Evolutionary conservation across 2,329 filamentous ascomycete genomes (phyloP).

Genomic region (Fusarium sp.): DNA sequence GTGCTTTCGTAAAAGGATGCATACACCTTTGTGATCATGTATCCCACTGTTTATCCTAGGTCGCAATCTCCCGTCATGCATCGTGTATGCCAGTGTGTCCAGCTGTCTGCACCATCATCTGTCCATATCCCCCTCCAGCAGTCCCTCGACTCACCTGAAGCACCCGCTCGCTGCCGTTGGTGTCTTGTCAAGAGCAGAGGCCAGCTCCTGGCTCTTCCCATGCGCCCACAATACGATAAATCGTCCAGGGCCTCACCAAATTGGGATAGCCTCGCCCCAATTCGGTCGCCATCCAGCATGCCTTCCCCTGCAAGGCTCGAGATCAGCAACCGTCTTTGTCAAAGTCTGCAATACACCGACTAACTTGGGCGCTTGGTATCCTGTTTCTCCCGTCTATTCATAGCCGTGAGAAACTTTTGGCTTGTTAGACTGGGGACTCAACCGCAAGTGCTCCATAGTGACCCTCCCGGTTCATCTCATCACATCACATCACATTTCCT

Average conservation of each 20-base stretch:
- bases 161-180: conserved; percentile 31
- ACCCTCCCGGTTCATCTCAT: conserved; percentile 16
- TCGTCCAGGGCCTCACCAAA: conserved; percentile 33
- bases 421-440: background rate
- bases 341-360: background rate
- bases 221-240: conserved; percentile 26
- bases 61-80: background rate
- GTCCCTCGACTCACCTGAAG: conserved; percentile 41
- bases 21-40: background rate
- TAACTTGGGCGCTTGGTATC: conserved; percentile 10
- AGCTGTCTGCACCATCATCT: conserved; percentile 5
- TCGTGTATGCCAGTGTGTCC: conserved; percentile 6
- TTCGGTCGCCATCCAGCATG: conserved; percentile 31
- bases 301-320: conserved; percentile 26
- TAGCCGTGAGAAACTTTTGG: conserved; percentile 17
- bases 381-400: conserved; percentile 32
- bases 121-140: background rate
- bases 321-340: conserved; percentile 29
- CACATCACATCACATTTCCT: conserved; percentile 8
- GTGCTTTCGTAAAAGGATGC: conserved; percentile 2
- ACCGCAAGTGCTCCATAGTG: conserved; percentile 8
- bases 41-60: background rate
- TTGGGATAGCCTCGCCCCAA: conserved; percentile 37
- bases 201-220: conserved; percentile 18
- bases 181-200: conserved; percentile 20